phyloP scores from a whole-genome alignment of 495 filamentous ascomycete species.

The Penicillium pancosmium region DNA sequence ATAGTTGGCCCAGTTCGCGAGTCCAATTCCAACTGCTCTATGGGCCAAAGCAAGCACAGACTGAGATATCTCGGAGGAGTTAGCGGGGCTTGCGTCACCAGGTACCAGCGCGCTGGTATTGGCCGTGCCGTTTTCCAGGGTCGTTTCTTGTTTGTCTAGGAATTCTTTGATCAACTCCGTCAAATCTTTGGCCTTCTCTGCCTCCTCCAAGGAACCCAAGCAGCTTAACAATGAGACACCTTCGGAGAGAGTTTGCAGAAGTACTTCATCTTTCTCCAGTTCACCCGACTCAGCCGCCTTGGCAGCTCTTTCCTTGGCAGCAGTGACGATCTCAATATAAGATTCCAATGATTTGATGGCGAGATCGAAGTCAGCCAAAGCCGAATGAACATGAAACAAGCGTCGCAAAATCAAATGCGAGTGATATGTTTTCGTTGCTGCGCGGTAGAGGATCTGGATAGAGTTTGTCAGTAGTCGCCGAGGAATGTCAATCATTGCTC shows the following conservation, averaged over 20 bases:
- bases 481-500: conserved; percentile 29
- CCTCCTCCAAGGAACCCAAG: conserved; percentile 72
- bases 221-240: conserved; percentile 80
- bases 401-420: conserved; percentile 84
- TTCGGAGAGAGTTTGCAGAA: conserved; percentile 74
- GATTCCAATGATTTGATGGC: conserved; percentile 86
- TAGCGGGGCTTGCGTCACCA: conserved; percentile 21
- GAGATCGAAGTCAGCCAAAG: conserved; percentile 84
- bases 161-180: conserved; percentile 67
- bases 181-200: conserved; percentile 74
- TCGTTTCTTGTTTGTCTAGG: conserved; percentile 49
- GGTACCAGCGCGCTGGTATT: conserved; percentile 32
- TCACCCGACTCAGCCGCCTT: conserved; percentile 77
- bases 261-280: conserved; percentile 73
- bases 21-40: conserved; percentile 77
- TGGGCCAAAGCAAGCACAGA: conserved; percentile 67
- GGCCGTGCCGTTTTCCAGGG: conserved; percentile 37
- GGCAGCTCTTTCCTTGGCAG: conserved; percentile 75
- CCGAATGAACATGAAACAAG: conserved; percentile 83
- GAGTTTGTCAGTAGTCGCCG: conserved; percentile 7
- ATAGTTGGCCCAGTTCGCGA: conserved; percentile 81
- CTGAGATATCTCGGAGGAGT: conserved; percentile 48
- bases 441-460: conserved; percentile 74
- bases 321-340: conserved; percentile 82
- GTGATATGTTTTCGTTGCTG: conserved; percentile 90